Evolutionary conservation across 2,329 filamentous ascomycete genomes (phyloP), one percentile per base, ranked within the genome.

Genomic region (Penicillium sp.): DNA sequence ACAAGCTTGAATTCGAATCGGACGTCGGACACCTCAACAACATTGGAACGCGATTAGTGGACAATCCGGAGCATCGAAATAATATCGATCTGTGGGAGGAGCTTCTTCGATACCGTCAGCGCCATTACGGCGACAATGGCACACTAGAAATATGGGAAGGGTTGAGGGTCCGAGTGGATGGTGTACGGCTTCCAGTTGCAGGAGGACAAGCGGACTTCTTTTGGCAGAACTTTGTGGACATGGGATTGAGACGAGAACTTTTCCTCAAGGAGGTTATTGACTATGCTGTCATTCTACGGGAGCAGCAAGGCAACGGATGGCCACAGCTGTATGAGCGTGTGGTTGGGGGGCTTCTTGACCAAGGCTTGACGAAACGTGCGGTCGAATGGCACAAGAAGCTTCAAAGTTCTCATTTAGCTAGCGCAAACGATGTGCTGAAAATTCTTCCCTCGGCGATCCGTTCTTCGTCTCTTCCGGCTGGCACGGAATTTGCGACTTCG

Each of bases 41-140:
- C n/a, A 60, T 73, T 49, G 73, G 74, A 35, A 66, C 63, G 22
- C 73, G 74, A 40, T 60, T 79, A 31, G 65, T 78, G 31, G 75
- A 79, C 50, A 56, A 66, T 35, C 62, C 69, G 5, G 58, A 50
- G 5, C 57, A 66, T 56, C 63, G 62, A 24, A 57, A 70, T 40
- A 69, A 79, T 59, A 71, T 78, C 51, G 63, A 68, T n/a, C 66
- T 79, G 14, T 80, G 78, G 78, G 72, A 73, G 39, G 72, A 78
- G 42, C 61, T 80, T 26, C 66, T 80, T n/a, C 65, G 70, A 11
- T 76, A 76, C 58, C 72, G 75, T 26, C 74, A 75, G 57, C 74
- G 76, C 3, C 72, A 73, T 52, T 72, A 78, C 61, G 78, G 77
- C 11, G 68, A 74, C 26, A 60, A 71, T 45, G 78, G 78, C 5